Evolutionary conservation across 2,329 filamentous ascomycete genomes (phyloP).

Genomic region (Myriosclerotinia scirpicola): DNA sequence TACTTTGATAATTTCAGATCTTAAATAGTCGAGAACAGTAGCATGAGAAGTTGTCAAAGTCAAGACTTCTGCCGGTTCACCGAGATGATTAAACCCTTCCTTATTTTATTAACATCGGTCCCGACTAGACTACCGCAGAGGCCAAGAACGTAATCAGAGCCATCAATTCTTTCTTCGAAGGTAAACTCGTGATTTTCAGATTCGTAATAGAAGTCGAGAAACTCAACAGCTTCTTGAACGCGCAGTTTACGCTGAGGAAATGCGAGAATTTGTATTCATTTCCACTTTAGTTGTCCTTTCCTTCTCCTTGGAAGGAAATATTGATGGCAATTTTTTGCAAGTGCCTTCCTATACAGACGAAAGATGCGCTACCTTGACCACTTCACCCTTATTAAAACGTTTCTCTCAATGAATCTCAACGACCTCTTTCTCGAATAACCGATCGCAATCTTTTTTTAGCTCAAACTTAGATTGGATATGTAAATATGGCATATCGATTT

Average conservation of each 20-base stretch:
- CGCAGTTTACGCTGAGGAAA: neutral
- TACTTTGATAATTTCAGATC: neutral
- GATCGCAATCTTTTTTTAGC: too few relatives aligned
- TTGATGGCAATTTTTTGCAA: too few relatives aligned
- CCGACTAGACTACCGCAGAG: neutral
- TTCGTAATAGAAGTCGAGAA: neutral
- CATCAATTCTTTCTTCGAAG: neutral
- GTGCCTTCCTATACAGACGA: too few relatives aligned
- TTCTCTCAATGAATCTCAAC: too few relatives aligned
- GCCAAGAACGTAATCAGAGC: neutral
- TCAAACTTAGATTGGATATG: too few relatives aligned
- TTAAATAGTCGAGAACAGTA: neutral
- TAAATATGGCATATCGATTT: too few relatives aligned
- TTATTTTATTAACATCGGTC: neutral
- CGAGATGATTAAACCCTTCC: conserved; percentile 6
- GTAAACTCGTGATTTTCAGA: neutral
- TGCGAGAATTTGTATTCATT: too few relatives aligned
- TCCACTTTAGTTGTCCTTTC: too few relatives aligned
- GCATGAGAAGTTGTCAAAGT: conserved; percentile 1
- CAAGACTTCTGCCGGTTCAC: neutral
- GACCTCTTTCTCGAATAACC: too few relatives aligned
- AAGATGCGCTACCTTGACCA: too few relatives aligned
- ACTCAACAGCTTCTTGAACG: neutral
- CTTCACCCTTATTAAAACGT: too few relatives aligned
- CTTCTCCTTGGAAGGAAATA: too few relatives aligned